Percentiles rank a stretch among this genome's conserved stretches.
These are phyloP conservation scores for Skeletonema menzelii DNA, from an alignment of 108 stramenopile species.

Conservation along the genomic window DNA sequence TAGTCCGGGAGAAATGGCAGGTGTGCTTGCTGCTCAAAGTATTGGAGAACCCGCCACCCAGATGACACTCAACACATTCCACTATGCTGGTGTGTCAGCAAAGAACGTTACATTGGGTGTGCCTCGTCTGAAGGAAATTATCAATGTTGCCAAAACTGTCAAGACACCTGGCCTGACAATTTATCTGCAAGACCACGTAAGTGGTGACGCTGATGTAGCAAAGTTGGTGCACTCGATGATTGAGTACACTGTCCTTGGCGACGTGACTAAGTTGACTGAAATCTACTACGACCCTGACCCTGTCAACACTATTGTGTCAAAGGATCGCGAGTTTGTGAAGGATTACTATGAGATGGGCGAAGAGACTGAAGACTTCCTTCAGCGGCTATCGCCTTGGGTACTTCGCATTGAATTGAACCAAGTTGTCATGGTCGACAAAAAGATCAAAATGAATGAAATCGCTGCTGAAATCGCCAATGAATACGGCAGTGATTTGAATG, in stretches of 20 bases:
- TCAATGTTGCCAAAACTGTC: slow-evolving; percentile 96
- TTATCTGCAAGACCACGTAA: slow-evolving; percentile 81
- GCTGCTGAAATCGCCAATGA: slow-evolving; percentile 78
- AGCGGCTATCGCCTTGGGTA: slow-evolving; percentile 94
- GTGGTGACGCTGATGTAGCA: slow-evolving; percentile 80
- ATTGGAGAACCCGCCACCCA: slow-evolving; percentile 99
- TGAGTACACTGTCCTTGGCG: slow-evolving; percentile 93
- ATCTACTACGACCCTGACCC: slow-evolving; percentile 98
- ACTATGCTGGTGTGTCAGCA: slow-evolving; percentile 97
- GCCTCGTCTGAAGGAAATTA: slow-evolving; percentile 97
- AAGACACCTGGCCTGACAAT: slow-evolving; percentile 96
- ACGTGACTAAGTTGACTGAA: slow-evolving; percentile 92
- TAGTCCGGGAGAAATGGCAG: slow-evolving; percentile 97
- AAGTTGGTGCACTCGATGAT: slow-evolving; percentile 85
- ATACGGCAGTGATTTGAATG: slow-evolving; percentile 87
- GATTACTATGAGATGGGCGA: slow-evolving; percentile 90
- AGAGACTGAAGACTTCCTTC: slow-evolving; percentile 82
- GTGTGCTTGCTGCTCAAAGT: slow-evolving; percentile 97
- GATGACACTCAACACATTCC: slow-evolving; percentile 99
- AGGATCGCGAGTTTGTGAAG: slow-evolving; percentile 93
- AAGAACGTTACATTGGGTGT: slow-evolving; percentile 99
- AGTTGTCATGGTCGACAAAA: slow-evolving; percentile 86
- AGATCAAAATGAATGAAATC: slow-evolving; percentile 90
- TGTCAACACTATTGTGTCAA: slow-evolving; percentile 82
- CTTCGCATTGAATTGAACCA: slow-evolving; percentile 95